Evolutionary conservation across 371 early-diverging fungal species (phyloP).

Genomic region (Actinomortierella wolfii): DNA sequence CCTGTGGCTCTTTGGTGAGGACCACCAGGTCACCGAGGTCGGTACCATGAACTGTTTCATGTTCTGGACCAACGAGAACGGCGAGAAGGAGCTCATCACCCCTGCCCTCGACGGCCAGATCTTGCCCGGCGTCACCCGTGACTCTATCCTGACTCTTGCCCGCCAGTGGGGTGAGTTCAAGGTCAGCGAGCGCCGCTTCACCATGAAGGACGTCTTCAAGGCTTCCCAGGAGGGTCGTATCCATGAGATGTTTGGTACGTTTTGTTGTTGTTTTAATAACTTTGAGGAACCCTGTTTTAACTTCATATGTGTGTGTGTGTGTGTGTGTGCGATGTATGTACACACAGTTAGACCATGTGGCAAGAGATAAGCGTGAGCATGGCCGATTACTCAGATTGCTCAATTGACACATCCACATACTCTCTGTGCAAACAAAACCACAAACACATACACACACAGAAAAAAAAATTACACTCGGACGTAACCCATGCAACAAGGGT

Average conservation of each 20-base stretch:
- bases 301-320: too few relatives aligned
- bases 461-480: too few relatives aligned
- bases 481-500: too few relatives aligned
- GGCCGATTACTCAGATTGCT: neutral
- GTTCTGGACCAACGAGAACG: slow-evolving; percentile 78
- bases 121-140: slow-evolving; percentile 97
- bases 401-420: slow-evolving; percentile 3
- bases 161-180: slow-evolving; percentile 89
- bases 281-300: too few relatives aligned
- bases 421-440: too few relatives aligned
- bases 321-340: too few relatives aligned
- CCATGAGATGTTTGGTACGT: slow-evolving; percentile 46
- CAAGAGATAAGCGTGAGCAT: too few relatives aligned
- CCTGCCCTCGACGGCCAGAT: slow-evolving; percentile 96
- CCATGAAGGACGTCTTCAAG: slow-evolving; percentile 80
- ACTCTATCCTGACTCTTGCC: slow-evolving; percentile 86
- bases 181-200: slow-evolving; percentile 85
- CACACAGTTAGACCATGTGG: too few relatives aligned
- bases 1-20: slow-evolving; percentile 91
- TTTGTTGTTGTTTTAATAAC: neutral
- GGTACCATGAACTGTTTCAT: slow-evolving; percentile 97
- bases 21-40: slow-evolving; percentile 91
- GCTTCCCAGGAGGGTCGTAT: slow-evolving; percentile 76
- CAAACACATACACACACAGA: too few relatives aligned
- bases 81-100: slow-evolving; percentile 85